Evolutionary conservation across 345 rosid species (phyloP), one percentile per base, ranked within the genome.

Genomic region (Lenwebbia sp.): DNA sequence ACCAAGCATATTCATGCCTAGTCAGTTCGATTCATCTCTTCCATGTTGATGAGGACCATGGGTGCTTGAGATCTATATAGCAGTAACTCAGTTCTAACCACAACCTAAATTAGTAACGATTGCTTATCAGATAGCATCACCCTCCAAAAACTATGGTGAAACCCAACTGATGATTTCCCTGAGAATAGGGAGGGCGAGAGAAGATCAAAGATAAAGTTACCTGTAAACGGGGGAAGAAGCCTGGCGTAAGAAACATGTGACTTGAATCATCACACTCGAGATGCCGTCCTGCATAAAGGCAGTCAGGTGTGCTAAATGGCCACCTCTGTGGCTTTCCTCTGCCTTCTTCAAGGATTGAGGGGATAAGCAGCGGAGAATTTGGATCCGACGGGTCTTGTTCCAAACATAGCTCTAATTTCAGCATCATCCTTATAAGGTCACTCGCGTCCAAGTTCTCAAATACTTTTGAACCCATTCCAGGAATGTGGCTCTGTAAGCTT

Each of bases 191-290:
- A 17, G 47, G 41, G 54, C 78, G 55, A 75, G 41, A 60, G 37
- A 87, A 76, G 57, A 84, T 11, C 23, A 30, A 82, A 83, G 25
- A 86, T 11, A 70, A 40, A 50, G 87, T 90, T 90, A 86, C 99
- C 98, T 96, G 99, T 88, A 97, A 90, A 90, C 95, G 98, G 41
- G 98, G 96, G 90, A 97, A 97, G 95, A 93, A 94, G 86, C 98
- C 98, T 54, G 98, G 95, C 21, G 96, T 94, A 88, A 97, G 94
- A 89, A 95, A 97, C 92, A 91, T 92, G 90, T 92, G 98, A 90
- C 96, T 95, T 85, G 98, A 94, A 91, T 97, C 96, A 87, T 97
- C 98, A 55, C 96, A 97, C 88, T 92, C 93, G 44, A 96, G 98
- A 97, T 97, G 99, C 87, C 99, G 90, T 56, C 99, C 98, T 3